phyloP scores from a whole-genome alignment of 2,329 filamentous ascomycete species.

The Ciborinia camelliae region DNA sequence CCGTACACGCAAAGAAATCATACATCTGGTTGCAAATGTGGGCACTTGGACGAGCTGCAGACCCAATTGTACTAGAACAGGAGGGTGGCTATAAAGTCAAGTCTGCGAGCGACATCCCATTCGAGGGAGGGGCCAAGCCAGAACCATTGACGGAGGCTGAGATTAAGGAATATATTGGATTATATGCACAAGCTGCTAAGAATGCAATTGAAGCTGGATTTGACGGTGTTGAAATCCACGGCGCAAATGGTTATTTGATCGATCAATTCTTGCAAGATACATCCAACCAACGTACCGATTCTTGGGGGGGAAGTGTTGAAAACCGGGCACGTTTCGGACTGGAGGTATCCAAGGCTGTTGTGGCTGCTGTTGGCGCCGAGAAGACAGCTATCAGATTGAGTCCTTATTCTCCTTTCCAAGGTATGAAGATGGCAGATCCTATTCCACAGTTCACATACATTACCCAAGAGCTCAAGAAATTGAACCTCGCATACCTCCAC shows the following conservation, averaged over 20 bases:
- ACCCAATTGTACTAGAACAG: slow-evolving; percentile 19
- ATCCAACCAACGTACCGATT: slow-evolving; percentile 55
- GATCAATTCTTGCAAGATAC: slow-evolving; percentile 37
- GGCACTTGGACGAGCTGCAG: slow-evolving; percentile 51
- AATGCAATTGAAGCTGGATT: slow-evolving; percentile 54
- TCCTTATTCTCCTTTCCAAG: slow-evolving; percentile 59
- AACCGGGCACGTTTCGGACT: slow-evolving; percentile 51
- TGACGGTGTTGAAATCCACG: slow-evolving; percentile 47
- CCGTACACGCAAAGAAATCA: slow-evolving; percentile 56
- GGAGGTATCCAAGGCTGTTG: slow-evolving; percentile 51
- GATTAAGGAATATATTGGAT: slow-evolving; percentile 39
- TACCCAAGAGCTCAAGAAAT: slow-evolving; percentile 47
- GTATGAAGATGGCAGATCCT: slow-evolving; percentile 61
- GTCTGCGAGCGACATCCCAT: slow-evolving; percentile 28
- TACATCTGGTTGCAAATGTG: slow-evolving; percentile 60
- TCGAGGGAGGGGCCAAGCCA: slow-evolving; percentile 28
- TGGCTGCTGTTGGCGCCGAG: slow-evolving; percentile 50
- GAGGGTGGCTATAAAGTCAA: slow-evolving; percentile 29
- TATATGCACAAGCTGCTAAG: slow-evolving; percentile 37
- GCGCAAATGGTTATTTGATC: slow-evolving; percentile 37
- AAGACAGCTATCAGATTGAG: slow-evolving; percentile 55
- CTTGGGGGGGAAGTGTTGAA: slow-evolving; percentile 50
- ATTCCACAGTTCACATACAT: slow-evolving; percentile 61
- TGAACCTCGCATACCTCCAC: slow-evolving; percentile 60
- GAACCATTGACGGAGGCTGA: slow-evolving; percentile 41